Base-by-base conservation (phyloP, 495 filamentous ascomycete genomes). In the Acidiella bohemica region DNA sequence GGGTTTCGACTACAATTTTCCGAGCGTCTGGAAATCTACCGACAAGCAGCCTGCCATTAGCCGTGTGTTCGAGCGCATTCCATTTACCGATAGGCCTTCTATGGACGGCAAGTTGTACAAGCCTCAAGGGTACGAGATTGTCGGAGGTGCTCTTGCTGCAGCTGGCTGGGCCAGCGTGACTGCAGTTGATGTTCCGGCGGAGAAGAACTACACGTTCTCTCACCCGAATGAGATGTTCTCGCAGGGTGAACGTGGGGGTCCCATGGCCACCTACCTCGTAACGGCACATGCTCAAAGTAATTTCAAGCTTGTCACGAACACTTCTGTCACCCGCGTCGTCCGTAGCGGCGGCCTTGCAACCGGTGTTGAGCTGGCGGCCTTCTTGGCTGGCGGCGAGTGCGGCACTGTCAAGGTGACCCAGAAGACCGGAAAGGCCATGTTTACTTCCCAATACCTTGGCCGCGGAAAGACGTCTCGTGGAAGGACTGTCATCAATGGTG, bases 1-100 rank as follows among this genome's bases (percentile, higher is more conserved):
- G 13, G 81, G 85, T 56, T 87, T 79, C 65, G 72, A 85, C 48
- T 70, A 72, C 51, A 75, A 79, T 46, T 87, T 82, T 62, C 81
- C 81, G 4, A 32, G 60, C 29, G 80, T 76, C 20, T 87, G 81
- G 81, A 76, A 81, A 57, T 65, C 68, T 26, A 54, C 63, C 2
- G 77, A 84, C 50, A 63, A 84, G 56, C 50, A 57, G 44, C 55
- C 63, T 36, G 70, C 80, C 21, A 68, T 69, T 22, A 58, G 61
- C 24, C 63, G 72, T 3, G 74, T 81, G 7, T 83, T 83, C 59
- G 55, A 61, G 20, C 71, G 76, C 42, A 84, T 83, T 48, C 78
- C 80, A 1, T 76, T 80, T 19, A 81, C 78, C 17, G 71, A 73
- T 50, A 59, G 63, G 31, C 79, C 81, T 3, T 83, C 78, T 0